phyloP scores from a whole-genome alignment of 2,329 filamentous ascomycete genomes.

The Pseudogymnoascus sp. region DNA sequence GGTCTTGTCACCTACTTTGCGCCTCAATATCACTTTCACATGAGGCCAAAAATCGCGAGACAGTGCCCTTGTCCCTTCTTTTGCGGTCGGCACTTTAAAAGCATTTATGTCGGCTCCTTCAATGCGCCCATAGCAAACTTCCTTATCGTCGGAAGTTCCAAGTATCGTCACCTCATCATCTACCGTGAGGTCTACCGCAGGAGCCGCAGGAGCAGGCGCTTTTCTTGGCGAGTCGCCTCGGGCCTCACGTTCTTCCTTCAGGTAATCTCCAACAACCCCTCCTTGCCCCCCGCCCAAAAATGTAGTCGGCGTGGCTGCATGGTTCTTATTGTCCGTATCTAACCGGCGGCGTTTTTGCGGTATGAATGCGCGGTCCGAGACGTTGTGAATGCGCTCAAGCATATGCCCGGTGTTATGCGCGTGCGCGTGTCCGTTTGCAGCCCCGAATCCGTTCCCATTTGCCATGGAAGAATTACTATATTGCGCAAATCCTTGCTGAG shows the following conservation, averaged over 20 bases:
- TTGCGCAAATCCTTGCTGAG: slow-evolving; percentile 14
- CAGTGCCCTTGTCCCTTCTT: slow-evolving; percentile 52
- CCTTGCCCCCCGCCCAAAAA: slow-evolving; percentile 45
- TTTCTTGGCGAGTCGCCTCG: slow-evolving; percentile 29
- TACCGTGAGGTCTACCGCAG: slow-evolving; percentile 34
- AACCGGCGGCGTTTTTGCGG: slow-evolving; percentile 62
- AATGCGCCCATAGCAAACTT: slow-evolving; percentile 76
- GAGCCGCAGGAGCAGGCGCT: slow-evolving; percentile 19
- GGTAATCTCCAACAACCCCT: slow-evolving; percentile 56
- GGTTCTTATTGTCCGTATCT: slow-evolving; percentile 22
- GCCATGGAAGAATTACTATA: not conserved
- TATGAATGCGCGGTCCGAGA: slow-evolving; percentile 57
- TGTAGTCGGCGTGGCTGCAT: slow-evolving; percentile 15
- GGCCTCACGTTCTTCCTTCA: slow-evolving; percentile 53
- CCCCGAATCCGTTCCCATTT: slow-evolving; percentile 19
- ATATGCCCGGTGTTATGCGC: slow-evolving; percentile 32
- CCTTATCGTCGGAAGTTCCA: slow-evolving; percentile 55
- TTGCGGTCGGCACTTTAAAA: slow-evolving; percentile 60
- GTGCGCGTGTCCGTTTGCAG: slow-evolving; percentile 18
- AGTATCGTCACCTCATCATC: slow-evolving; percentile 51
- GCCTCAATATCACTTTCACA: slow-evolving; percentile 64
- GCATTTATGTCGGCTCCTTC: slow-evolving; percentile 61
- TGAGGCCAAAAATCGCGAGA: slow-evolving; percentile 58
- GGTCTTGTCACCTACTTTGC: slow-evolving; percentile 47
- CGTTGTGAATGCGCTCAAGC: slow-evolving; percentile 69